phyloP scores from a whole-genome alignment of 768 basidiomycete species.

The Suillus plorans region DNA sequence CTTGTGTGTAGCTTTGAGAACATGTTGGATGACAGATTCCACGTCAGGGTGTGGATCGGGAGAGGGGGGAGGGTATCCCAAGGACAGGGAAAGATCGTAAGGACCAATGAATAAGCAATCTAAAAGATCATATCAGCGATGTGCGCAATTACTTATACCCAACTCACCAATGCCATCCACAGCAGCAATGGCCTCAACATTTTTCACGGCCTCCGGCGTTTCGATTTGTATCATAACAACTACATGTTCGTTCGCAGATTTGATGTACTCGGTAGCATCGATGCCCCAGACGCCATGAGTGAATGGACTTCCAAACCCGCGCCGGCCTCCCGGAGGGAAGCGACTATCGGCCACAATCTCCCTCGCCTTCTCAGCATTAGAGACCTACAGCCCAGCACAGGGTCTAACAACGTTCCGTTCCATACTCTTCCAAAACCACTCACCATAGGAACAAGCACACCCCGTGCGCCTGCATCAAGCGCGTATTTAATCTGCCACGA shows the following conservation, averaged over 20 bases:
- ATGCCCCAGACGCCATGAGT: slow-evolving; percentile 59
- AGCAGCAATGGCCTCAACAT: slow-evolving; percentile 56
- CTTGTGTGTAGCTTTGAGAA: slow-evolving; percentile 48
- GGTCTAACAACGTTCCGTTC: background rate
- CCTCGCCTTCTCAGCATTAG: slow-evolving; percentile 53
- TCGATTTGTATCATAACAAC: slow-evolving; percentile 70
- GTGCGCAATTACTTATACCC: background rate
- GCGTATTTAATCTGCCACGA: slow-evolving; percentile 74
- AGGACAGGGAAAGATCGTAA: slow-evolving; percentile 63
- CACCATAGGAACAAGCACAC: slow-evolving; percentile 70
- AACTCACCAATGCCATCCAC: slow-evolving; percentile 61
- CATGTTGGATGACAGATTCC: slow-evolving; percentile 56
- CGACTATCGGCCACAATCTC: slow-evolving; percentile 56
- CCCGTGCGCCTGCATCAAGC: slow-evolving; percentile 65
- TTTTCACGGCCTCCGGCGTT: slow-evolving; percentile 56
- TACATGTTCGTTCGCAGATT: slow-evolving; percentile 53
- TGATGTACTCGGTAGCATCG: slow-evolving; percentile 50
- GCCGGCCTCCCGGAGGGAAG: slow-evolving; percentile 61
- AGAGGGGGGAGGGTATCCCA: slow-evolving; percentile 59
- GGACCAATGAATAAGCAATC: slow-evolving; percentile 65
- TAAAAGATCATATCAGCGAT: slow-evolving; percentile 8
- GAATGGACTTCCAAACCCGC: slow-evolving; percentile 67
- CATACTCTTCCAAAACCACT: slow-evolving; percentile 8
- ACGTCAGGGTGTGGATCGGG: slow-evolving; percentile 67
- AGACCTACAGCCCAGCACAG: slow-evolving; percentile 39